A percentile compares a stretch with the other conserved stretches of the same genome.
Conservation (phyloP, 345 rosid genomes). For the Microthlaspi erraticum region DNA sequence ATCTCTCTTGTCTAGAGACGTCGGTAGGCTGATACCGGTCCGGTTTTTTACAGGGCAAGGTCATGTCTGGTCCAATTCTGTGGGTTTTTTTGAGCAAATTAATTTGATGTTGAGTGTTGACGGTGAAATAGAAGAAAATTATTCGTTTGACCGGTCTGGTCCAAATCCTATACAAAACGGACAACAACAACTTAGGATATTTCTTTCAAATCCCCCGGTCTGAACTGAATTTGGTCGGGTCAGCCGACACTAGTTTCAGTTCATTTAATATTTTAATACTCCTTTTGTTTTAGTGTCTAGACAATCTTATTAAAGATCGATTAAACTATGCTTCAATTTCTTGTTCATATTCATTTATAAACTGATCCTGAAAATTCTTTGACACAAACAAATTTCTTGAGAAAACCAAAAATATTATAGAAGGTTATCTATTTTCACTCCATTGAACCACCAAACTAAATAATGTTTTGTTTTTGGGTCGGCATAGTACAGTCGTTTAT, state of each 20-base stretch:
- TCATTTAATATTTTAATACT: too few species aligned
- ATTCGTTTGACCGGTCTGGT: not conserved
- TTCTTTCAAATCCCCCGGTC: not conserved
- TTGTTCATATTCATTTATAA: not conserved
- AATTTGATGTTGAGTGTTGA: constrained; percentile 1
- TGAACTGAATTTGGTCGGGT: not conserved
- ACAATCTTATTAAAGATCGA: not conserved
- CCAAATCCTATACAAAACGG: not conserved
- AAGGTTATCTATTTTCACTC: too few species aligned
- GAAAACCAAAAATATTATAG: too few species aligned
- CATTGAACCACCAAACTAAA: too few species aligned
- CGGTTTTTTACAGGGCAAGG: not conserved
- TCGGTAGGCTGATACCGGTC: not conserved
- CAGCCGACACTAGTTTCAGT: not conserved
- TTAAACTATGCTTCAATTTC: not conserved
- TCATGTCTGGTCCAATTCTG: not conserved
- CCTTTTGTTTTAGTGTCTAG: not conserved
- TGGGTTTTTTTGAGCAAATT: not conserved
- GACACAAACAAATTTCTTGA: too few species aligned
- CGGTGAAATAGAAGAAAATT: not conserved
- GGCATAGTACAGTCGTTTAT: not conserved
- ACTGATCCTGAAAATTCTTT: too few species aligned
- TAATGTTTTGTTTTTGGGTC: not conserved
- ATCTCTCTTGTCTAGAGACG: constrained; percentile 1
- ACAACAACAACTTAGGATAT: not conserved